These are phyloP conservation scores for Aspergillus niger DNA, from an alignment of 2,329 filamentous ascomycete genomes.

Conservation along the genomic window DNA sequence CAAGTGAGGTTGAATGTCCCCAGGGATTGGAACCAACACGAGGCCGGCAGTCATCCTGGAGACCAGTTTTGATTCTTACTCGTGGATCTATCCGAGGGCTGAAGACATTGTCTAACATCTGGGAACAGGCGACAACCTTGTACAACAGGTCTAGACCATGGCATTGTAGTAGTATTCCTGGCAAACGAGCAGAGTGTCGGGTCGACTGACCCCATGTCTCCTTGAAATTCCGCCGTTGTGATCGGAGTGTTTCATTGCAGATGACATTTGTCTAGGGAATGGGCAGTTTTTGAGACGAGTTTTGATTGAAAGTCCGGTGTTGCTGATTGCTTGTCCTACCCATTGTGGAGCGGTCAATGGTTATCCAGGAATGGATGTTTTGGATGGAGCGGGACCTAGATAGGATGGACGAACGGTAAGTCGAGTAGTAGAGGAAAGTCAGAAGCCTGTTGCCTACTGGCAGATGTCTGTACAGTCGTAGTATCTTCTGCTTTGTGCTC, in stretches of 20 bases:
- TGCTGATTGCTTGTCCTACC: slow-evolving; percentile 1
- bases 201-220: slow-evolving; percentile 8
- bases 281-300: neutral
- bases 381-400: neutral
- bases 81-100: slow-evolving; percentile 5
- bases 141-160: neutral
- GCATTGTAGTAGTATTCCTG: neutral
- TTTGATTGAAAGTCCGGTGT: neutral
- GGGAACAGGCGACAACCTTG: slow-evolving; percentile 5
- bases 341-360: neutral
- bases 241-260: neutral
- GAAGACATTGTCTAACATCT: slow-evolving; percentile 5
- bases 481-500: neutral
- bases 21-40: slow-evolving; percentile 3
- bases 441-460: neutral
- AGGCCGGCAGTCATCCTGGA: neutral
- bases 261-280: neutral
- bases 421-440: neutral
- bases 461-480: too few relatives aligned
- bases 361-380: neutral
- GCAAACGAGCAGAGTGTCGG: neutral
- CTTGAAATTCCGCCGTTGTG: neutral
- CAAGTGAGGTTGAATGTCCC: neutral
- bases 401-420: neutral
- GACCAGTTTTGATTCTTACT: neutral